phyloP scores from a whole-genome alignment of 805 yeast species.

The Candida maltosa region DNA sequence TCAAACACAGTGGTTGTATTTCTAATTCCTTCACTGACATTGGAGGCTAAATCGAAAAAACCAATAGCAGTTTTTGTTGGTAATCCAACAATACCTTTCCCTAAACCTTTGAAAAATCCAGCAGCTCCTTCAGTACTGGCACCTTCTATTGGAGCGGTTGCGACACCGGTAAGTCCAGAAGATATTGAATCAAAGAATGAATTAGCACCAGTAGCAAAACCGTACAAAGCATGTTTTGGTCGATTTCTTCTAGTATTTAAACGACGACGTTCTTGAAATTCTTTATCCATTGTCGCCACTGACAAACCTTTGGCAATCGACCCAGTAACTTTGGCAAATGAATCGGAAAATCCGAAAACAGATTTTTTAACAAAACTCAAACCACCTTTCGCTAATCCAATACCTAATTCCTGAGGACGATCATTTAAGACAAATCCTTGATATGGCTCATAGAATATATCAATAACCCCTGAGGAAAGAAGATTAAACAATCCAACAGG shows the following conservation, averaged over 20 bases:
- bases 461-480: slow-evolving; percentile 91
- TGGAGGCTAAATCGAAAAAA: slow-evolving; percentile 84
- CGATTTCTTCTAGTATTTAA: slow-evolving; percentile 70
- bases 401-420: slow-evolving; percentile 92
- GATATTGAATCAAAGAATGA: slow-evolving; percentile 84
- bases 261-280: slow-evolving; percentile 80
- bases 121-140: slow-evolving; percentile 84
- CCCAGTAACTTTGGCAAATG: slow-evolving; percentile 89
- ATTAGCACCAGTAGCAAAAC: slow-evolving; percentile 80
- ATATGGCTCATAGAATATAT: slow-evolving; percentile 94
- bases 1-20: slow-evolving; percentile 91
- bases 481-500: slow-evolving; percentile 96
- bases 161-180: slow-evolving; percentile 87
- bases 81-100: slow-evolving; percentile 90
- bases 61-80: slow-evolving; percentile 98
- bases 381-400: slow-evolving; percentile 95
- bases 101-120: slow-evolving; percentile 91
- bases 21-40: slow-evolving; percentile 89
- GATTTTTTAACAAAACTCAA: slow-evolving; percentile 90
- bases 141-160: slow-evolving; percentile 87
- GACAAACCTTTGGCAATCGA: slow-evolving; percentile 92
- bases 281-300: slow-evolving; percentile 81
- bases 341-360: slow-evolving; percentile 91
- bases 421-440: slow-evolving; percentile 93
- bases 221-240: slow-evolving; percentile 82